A percentile compares a stretch with the other conserved stretches of the same genome.
Conservation (phyloP, 139 green algal species). For the Tetradesmus obliquus region DNA sequence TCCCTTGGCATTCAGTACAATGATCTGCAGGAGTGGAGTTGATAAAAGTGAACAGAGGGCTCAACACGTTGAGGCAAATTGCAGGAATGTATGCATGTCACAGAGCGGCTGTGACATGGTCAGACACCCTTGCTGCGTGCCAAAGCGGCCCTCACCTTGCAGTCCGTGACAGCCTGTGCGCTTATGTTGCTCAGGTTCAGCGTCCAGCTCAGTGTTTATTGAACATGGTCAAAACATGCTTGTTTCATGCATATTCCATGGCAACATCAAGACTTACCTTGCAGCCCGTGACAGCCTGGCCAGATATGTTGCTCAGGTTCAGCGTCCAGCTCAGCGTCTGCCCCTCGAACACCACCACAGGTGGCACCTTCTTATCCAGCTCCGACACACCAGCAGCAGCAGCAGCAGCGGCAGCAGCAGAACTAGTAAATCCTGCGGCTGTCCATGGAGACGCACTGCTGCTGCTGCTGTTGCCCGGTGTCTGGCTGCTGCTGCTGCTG, state of each 20-base stretch:
- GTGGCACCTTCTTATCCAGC: slow-evolving; percentile 6
- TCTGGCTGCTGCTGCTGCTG: slow-evolving; percentile 18
- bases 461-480: slow-evolving; percentile 15
- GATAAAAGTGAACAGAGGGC: background rate
- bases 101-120: too few relatives aligned
- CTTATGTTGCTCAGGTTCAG: slow-evolving; percentile 54
- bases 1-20: slow-evolving; percentile 30
- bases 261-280: background rate
- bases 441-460: background rate
- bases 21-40: background rate
- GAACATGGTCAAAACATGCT: too few relatives aligned
- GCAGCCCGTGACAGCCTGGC: slow-evolving; percentile 4
- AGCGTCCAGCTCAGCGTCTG: slow-evolving; percentile 52
- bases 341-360: slow-evolving; percentile 47
- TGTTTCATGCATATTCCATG: background rate
- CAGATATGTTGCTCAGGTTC: slow-evolving; percentile 52
- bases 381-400: slow-evolving; percentile 17
- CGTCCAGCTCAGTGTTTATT: slow-evolving; percentile 43
- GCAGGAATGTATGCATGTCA: too few relatives aligned
- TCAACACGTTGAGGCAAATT: too few relatives aligned
- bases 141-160: background rate
- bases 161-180: background rate
- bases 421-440: background rate
- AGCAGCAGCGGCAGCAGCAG: slow-evolving; percentile 9
- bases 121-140: background rate